A percentile compares a stretch with the other conserved stretches of the same genome.
Evolutionary conservation across 768 basidiomycete species (phyloP).

Genomic region (Pleurotus djamor): DNA sequence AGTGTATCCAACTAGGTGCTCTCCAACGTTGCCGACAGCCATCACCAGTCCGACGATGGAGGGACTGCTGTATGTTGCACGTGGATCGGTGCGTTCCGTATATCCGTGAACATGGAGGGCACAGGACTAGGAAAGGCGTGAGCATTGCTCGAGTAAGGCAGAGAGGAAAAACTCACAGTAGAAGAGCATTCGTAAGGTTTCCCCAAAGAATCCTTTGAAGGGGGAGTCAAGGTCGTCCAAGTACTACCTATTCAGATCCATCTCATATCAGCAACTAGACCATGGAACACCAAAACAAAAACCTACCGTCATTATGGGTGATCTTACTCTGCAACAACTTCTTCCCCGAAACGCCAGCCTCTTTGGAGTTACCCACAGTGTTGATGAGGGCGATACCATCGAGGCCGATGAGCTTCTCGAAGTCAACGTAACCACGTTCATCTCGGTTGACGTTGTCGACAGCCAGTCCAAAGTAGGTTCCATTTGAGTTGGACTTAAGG

Average conservation of each 20-base stretch:
- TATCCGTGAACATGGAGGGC: conserved; percentile 92
- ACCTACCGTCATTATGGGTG: conserved; percentile 93
- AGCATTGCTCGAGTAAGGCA: background rate
- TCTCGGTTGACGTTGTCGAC: conserved; percentile 92
- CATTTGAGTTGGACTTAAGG: conserved; percentile 96
- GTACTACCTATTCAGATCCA: conserved; percentile 57
- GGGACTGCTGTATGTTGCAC: conserved; percentile 92
- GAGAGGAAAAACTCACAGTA: conserved; percentile 47
- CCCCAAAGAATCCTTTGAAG: conserved; percentile 72
- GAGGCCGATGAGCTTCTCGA: conserved; percentile 95
- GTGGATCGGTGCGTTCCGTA: conserved; percentile 87
- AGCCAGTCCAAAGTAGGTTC: conserved; percentile 92
- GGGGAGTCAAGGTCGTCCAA: conserved; percentile 85
- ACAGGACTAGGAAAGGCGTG: conserved; percentile 55
- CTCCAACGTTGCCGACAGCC: conserved; percentile 96
- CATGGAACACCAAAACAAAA: background rate
- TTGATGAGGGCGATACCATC: conserved; percentile 97
- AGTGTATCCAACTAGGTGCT: conserved; percentile 71
- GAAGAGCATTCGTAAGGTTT: conserved; percentile 65
- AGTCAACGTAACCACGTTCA: conserved; percentile 85
- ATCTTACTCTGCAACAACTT: conserved; percentile 86
- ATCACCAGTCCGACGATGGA: conserved; percentile 91
- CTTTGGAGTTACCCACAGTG: conserved; percentile 77
- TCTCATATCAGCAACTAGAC: background rate
- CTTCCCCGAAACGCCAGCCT: conserved; percentile 64